Percentiles rank a stretch among this genome's conserved stretches.
phyloP scores from a whole-genome alignment of 306 rosid species.

The Urtica urens region DNA sequence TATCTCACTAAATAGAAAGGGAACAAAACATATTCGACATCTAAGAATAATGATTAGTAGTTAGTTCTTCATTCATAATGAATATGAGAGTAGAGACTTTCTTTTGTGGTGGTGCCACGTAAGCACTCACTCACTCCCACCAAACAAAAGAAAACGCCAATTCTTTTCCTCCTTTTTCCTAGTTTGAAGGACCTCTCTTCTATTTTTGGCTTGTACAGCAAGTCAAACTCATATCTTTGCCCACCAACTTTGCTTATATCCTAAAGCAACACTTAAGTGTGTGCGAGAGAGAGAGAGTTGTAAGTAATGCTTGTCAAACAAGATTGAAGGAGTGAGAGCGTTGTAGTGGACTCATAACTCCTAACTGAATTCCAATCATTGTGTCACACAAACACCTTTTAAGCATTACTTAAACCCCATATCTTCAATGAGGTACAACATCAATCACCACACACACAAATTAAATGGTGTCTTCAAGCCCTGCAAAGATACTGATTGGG shows the following conservation, averaged over 20 bases:
- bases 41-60: slow-evolving; percentile 22
- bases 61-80: slow-evolving; percentile 49
- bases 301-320: slow-evolving; percentile 71
- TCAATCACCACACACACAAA: slow-evolving; percentile 19
- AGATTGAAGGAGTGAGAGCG: slow-evolving; percentile 47
- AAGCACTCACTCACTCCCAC: slow-evolving; percentile 34
- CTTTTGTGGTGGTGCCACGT: slow-evolving; percentile 32
- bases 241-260: slow-evolving; percentile 92
- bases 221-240: slow-evolving; percentile 54
- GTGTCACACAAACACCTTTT: slow-evolving; percentile 17
- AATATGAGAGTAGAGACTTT: slow-evolving; percentile 19
- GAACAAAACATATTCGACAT: background rate
- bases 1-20: slow-evolving; percentile 4
- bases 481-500: slow-evolving; percentile 60
- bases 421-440: slow-evolving; percentile 12
- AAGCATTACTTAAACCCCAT: slow-evolving; percentile 32
- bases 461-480: slow-evolving; percentile 27
- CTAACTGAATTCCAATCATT: slow-evolving; percentile 67
- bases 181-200: slow-evolving; percentile 22
- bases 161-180: slow-evolving; percentile 14
- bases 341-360: slow-evolving; percentile 47
- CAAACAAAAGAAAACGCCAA: slow-evolving; percentile 27
- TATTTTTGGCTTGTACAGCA: slow-evolving; percentile 57
- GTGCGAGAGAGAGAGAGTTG: slow-evolving; percentile 17
- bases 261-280: slow-evolving; percentile 74